Base-by-base conservation (phyloP, 2,329 filamentous ascomycete species). In the Cytospora mali region DNA sequence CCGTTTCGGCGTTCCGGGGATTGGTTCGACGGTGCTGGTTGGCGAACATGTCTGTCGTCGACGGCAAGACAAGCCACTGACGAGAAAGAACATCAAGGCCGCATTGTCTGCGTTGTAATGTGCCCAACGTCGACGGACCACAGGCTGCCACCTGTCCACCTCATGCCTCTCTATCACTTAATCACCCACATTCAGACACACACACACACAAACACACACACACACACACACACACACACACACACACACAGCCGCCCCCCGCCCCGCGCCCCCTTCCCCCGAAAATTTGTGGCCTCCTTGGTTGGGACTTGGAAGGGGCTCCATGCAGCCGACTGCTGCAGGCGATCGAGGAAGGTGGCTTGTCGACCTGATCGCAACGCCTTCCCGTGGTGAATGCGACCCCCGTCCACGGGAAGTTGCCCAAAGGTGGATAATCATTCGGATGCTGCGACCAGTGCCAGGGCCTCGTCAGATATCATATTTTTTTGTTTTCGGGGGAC, bases 381-480 rank as follows among this genome's bases (percentile, higher is more conserved):
- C 48, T 55, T 21, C 57, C 57, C 39, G 39, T 42, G n/a, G 18
- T n/a, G 7, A 18, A 42, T n/a, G 39, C 57, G 57, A 48, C 52
- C 51, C 21, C 28, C n/a, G n/a, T 55, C 23, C 27, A 25, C 23
- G 58, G 58, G 18, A 55, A 54, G 31, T 23, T 35, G 35, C 31
- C 57, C 53, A 55, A 51, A 52, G 33, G 39, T 61, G 62, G 62
- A 16, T 53, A 29, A 21, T 2, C 16, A 2, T 21, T 62, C 60
- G 52, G 59, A 48, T 50, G 51, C 27, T 35, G 60, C 55, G 39
- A 60, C 63, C 42, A 55, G 56, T 55, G 35, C 27, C 53, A 54
- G 53, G 35, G 29, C 42, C 50, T 49, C 52, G 48, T 65, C 60
- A 65, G 53, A 57, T 60, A 62, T 65, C 63, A 62, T 49, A 62